Percentiles rank a stretch among this genome's conserved stretches.
Evolutionary conservation across 1,139 yeast species (phyloP).

Genomic region (Taiozyma onychis): DNA sequence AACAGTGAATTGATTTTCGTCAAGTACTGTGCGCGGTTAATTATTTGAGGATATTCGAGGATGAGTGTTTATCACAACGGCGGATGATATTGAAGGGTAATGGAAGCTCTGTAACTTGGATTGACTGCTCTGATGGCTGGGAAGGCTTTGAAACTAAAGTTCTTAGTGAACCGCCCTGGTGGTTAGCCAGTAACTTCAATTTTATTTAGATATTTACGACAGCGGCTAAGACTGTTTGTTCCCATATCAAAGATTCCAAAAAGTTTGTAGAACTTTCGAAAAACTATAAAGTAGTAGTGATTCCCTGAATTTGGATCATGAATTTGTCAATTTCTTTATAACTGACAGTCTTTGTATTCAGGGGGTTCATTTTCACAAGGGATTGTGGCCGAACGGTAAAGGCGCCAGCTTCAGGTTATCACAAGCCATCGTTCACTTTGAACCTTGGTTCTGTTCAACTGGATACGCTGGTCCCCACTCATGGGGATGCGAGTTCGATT

Average conservation of each 20-base stretch:
- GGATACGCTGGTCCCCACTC: neutral
- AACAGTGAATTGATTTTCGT: too few relatives aligned
- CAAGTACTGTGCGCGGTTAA: neutral
- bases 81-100: neutral
- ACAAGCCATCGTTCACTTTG: neutral
- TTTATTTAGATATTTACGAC: neutral
- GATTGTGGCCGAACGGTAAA: slow-evolving; percentile 1
- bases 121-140: too few relatives aligned
- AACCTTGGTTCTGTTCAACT: neutral
- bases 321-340: neutral
- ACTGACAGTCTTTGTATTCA: too few relatives aligned
- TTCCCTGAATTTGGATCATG: too few relatives aligned
- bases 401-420: slow-evolving; percentile 1
- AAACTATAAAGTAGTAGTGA: too few relatives aligned
- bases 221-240: neutral
- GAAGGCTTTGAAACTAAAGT: too few relatives aligned
- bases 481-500: slow-evolving; percentile 25
- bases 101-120: too few relatives aligned
- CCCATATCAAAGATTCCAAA: neutral
- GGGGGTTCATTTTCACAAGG: neutral
- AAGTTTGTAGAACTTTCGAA: neutral
- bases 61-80: neutral
- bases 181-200: too few relatives aligned
- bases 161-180: too few relatives aligned
- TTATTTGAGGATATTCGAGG: too few relatives aligned